Evolutionary conservation across 768 basidiomycete species (phyloP), one percentile per base, ranked within the genome.

Genomic region (Tulasnella calospora): DNA sequence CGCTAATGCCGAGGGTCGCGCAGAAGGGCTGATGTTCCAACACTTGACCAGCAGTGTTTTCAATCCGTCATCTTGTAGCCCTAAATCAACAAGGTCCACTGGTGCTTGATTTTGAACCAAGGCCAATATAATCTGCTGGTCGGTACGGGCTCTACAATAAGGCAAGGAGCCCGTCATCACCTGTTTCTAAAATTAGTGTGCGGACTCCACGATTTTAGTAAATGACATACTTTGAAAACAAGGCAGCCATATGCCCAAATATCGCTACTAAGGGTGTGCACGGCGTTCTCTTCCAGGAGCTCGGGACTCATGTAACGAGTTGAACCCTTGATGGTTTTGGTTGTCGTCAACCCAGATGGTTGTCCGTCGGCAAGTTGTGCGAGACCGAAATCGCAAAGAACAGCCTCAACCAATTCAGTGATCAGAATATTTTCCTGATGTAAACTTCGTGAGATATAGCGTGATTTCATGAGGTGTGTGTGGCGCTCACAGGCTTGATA

Each of bases 371-470:
- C 35, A 33, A 61, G 23, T 21, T n/a, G 21, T 3, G 75, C 47
- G 10, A 76, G 75, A 9, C 75, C 75, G 23, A 76, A 76, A 61
- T 76, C 75, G n/a, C 75, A 76, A 3, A 76, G 75, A 36, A 76
- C 33, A 8, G 75, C 75, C 30, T 19, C 47, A 6, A 33, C 12
- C 33, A 7, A 27, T 10, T 61, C 55, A 13, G 30, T 76, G 15
- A 76, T 38, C 27, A 76, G 30, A 9, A 76, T 33, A 30, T 76
- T 76, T 21, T 35, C 47, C 75, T 76, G 17, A 7, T 10, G 41
- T 9, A 44, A 33, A 38, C 3, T 36, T 6, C 13, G 12, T 19
- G 1, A 67, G 27, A 33, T 3, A 13, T 27, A 67, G 0, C 0
- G 6, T 5, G 5, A 21, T 7, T 13, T 27, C 21, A 9, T 51